phyloP scores from a whole-genome alignment of 2,329 filamentous ascomycete genomes.

The Cadophora gregata region DNA sequence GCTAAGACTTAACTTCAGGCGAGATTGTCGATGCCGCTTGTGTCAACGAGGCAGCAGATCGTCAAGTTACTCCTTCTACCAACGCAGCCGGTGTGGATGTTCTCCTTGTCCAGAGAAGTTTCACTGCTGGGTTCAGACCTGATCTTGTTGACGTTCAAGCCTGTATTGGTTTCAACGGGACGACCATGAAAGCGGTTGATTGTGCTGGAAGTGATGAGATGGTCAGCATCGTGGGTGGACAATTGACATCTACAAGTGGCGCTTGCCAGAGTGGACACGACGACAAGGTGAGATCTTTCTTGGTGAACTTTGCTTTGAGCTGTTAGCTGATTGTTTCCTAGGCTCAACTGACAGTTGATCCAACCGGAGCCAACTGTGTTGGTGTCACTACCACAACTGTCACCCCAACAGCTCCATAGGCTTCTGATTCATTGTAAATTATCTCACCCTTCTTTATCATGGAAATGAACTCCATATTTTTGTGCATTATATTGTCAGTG shows the following conservation, averaged over 20 bases:
- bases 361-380: constrained; percentile 42
- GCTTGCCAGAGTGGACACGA: constrained; percentile 48
- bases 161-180: constrained; percentile 50
- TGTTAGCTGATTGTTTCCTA: not conserved
- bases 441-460: not conserved
- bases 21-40: constrained; percentile 52
- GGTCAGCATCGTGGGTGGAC: constrained; percentile 41
- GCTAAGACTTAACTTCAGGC: constrained; percentile 37
- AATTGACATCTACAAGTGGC: constrained; percentile 41
- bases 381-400: constrained; percentile 42
- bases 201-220: constrained; percentile 41
- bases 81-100: constrained; percentile 42
- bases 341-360: constrained; percentile 43
- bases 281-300: constrained; percentile 15
- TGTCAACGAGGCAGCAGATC: constrained; percentile 46
- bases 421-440: not conserved
- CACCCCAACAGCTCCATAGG: constrained; percentile 12
- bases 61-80: constrained; percentile 49
- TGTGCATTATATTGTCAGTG: not conserved
- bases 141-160: constrained; percentile 48
- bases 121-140: constrained; percentile 47
- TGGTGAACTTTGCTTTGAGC: not conserved
- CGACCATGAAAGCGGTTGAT: constrained; percentile 47
- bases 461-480: not conserved
- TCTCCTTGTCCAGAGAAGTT: constrained; percentile 48